Percentiles rank a stretch among this genome's conserved stretches.
Conservation (phyloP, 1,284 basidiomycete genomes). For the Moniliophthora roreri region DNA sequence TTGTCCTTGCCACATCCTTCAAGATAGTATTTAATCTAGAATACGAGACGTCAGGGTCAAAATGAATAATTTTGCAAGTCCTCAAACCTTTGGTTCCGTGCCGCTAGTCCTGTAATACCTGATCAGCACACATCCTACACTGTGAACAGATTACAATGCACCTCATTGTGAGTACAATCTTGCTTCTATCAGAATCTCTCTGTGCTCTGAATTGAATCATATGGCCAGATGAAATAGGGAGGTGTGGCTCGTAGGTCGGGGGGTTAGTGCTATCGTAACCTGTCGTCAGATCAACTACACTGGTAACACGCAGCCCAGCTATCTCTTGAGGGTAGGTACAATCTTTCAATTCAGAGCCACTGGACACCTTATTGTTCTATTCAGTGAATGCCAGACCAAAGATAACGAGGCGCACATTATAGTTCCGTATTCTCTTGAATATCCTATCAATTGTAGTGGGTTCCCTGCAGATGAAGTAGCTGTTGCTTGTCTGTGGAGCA, state of each 20-base stretch:
- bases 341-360: not conserved
- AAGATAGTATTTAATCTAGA: slow-evolving; percentile 82
- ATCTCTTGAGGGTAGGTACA: slow-evolving; percentile 57
- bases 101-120: slow-evolving; percentile 66
- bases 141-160: slow-evolving; percentile 27
- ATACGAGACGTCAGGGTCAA: not conserved
- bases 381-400: slow-evolving; percentile 7
- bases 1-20: slow-evolving; percentile 66
- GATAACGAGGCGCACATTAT: slow-evolving; percentile 35
- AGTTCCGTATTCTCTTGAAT: slow-evolving; percentile 65
- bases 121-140: not conserved
- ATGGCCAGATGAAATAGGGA: slow-evolving; percentile 78
- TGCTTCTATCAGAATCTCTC: slow-evolving; percentile 39
- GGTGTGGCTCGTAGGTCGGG: slow-evolving; percentile 59
- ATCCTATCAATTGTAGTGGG: slow-evolving; percentile 62
- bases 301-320: slow-evolving; percentile 56
- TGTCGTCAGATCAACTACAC: slow-evolving; percentile 71
- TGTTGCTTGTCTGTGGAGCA: slow-evolving; percentile 66
- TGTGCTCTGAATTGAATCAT: slow-evolving; percentile 80
- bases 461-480: slow-evolving; percentile 77
- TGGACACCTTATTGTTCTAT: not conserved
- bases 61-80: not conserved
- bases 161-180: slow-evolving; percentile 68
- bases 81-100: slow-evolving; percentile 79
- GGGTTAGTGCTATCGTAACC: slow-evolving; percentile 73